Evolutionary conservation across 176 grass and related monocot genomes (phyloP), one percentile per base, ranked within the genome.

Genomic region (Microstegium vimineum): DNA sequence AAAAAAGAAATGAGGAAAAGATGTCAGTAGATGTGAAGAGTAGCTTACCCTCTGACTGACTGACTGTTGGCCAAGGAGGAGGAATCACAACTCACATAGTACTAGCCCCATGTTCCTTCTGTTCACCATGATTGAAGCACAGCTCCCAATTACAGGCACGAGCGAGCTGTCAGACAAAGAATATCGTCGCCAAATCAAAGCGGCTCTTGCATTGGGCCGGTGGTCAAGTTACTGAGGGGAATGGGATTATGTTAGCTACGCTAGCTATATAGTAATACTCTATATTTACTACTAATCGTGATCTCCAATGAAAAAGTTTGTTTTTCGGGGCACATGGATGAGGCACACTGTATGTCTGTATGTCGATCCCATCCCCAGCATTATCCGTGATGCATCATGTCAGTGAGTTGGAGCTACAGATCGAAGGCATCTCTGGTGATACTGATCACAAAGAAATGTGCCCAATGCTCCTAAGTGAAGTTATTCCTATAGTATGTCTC

Each of bases 81-180:
- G 42, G 76, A 86, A 86, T 81, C 77, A 79, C 30, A 38, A n/a
- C n/a, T n/a, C n/a, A n/a, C n/a, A n/a, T n/a, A n/a, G n/a, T n/a
- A n/a, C n/a, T n/a, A 71, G 59, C 66, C 80, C 79, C 66, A 87
- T 93, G 81, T 73, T 59, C 54, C 22, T 59, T 59, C n/a, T 59
- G 54, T 59, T 85, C 68, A 75, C 75, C 78, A 94, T 90, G 82
- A 91, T 94, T 94, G 65, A 83, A 36, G 68, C 85, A 76, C 41
- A 33, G 51, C 87, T 94, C 40, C 85, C 82, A 9, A 84, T 83
- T 73, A 43, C 43, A 78, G 12, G 56, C 67, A 52, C 27, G 4
- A 82, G 69, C n/a, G 36, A 85, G 69, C n/a, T 54, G 85, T 41
- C 8, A 40, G 83, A 63, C 83, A 73, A 31, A 65, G 40, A 64